Percentiles rank a stretch among this genome's conserved stretches.
These are phyloP conservation scores for Aspergillus latus DNA, from an alignment of 2,329 filamentous ascomycete species.

Conservation along the genomic window DNA sequence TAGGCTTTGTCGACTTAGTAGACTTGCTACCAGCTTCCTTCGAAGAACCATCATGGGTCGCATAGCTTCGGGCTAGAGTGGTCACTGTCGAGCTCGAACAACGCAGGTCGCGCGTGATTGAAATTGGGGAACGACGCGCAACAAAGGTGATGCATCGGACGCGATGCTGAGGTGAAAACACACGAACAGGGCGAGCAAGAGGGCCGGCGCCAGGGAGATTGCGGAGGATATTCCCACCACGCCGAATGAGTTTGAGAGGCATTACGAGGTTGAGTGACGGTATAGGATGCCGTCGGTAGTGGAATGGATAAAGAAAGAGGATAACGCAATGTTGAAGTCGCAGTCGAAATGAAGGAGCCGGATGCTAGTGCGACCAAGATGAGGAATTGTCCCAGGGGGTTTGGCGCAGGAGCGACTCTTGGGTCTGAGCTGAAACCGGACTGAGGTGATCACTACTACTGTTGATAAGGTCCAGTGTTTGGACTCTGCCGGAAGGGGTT, in stretches of 20 bases:
- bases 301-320: background rate
- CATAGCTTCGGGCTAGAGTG: conserved; percentile 30
- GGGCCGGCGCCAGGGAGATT: conserved; percentile 28
- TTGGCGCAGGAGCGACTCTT: background rate
- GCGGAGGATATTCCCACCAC: conserved; percentile 33
- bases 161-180: conserved; percentile 28
- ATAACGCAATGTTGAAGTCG: background rate
- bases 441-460: conserved; percentile 16
- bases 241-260: conserved; percentile 33
- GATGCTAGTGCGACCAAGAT: conserved; percentile 5
- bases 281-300: background rate
- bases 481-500: conserved; percentile 24
- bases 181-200: conserved; percentile 27
- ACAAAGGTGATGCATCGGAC: conserved; percentile 28
- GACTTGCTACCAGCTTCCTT: conserved; percentile 23
- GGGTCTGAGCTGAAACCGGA: conserved; percentile 32
- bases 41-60: conserved; percentile 34
- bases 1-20: conserved; percentile 9
- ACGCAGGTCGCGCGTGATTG: conserved; percentile 15
- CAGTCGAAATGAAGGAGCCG: background rate
- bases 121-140: conserved; percentile 18
- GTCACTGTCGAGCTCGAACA: conserved; percentile 21
- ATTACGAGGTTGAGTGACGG: conserved; percentile 25
- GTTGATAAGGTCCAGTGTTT: conserved; percentile 18
- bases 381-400: conserved; percentile 14